Evolutionary conservation across 768 basidiomycete genomes (phyloP).

Genomic region (Suillus discolor): DNA sequence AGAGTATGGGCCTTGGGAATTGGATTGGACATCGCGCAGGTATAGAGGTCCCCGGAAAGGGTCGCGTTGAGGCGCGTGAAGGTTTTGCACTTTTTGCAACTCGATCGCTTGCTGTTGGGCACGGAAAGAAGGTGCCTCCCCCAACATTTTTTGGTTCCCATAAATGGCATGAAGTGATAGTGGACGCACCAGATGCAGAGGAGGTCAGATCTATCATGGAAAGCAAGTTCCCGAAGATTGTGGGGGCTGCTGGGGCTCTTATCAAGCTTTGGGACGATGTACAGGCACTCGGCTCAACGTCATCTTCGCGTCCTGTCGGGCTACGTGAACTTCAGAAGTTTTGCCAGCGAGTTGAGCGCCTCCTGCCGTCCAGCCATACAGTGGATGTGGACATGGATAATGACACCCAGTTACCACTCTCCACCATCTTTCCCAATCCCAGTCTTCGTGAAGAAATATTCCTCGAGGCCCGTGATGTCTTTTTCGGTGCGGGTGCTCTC

Average conservation of each 20-base stretch:
- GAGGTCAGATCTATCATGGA: conserved; percentile 77
- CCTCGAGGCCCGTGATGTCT: conserved; percentile 86
- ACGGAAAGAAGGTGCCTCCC: conserved; percentile 48
- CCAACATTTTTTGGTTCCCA: conserved; percentile 84
- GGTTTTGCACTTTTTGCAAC: conserved; percentile 91
- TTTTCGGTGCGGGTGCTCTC: conserved; percentile 73
- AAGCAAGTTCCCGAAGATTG: conserved; percentile 65
- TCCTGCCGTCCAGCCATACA: conserved; percentile 54
- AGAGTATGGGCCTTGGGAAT: conserved; percentile 68
- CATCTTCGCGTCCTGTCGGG: conserved; percentile 64
- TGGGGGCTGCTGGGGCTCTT: conserved; percentile 50
- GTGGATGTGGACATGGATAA: conserved; percentile 43
- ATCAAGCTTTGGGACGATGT: conserved; percentile 74
- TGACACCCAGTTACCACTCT: conserved; percentile 42
- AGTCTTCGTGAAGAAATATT: conserved; percentile 85
- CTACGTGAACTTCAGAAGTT: conserved; percentile 84
- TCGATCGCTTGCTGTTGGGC: conserved; percentile 59
- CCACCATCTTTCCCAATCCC: conserved; percentile 59
- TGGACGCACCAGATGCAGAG: conserved; percentile 59
- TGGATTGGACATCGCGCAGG: conserved; percentile 74
- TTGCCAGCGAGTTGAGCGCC: conserved; percentile 67
- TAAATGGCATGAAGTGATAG: conserved; percentile 73
- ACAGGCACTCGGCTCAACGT: conserved; percentile 48
- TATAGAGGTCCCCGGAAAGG: conserved; percentile 75
- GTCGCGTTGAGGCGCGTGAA: conserved; percentile 72